phyloP scores from a whole-genome alignment of 129 eudicot species.

The Flaveria sonorensis region DNA sequence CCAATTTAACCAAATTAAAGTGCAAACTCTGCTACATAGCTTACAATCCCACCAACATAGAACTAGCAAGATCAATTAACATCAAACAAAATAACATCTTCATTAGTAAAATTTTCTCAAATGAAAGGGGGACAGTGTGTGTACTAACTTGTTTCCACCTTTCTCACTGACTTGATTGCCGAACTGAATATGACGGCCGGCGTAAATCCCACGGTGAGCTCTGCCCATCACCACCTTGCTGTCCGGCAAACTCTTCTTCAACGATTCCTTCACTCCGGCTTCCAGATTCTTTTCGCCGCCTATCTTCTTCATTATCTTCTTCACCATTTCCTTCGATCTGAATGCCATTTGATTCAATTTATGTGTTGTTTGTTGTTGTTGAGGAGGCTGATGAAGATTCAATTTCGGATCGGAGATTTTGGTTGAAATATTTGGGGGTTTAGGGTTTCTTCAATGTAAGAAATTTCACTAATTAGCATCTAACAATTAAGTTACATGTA shows the following conservation, averaged over 20 bases:
- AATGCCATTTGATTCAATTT: slow-evolving; percentile 54
- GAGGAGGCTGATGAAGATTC: neutral
- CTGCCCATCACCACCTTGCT: slow-evolving; percentile 84
- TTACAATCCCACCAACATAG: neutral
- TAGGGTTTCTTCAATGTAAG: slow-evolving; percentile 28
- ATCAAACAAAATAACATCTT: neutral
- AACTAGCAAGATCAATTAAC: slow-evolving; percentile 13
- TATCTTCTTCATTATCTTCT: slow-evolving; percentile 69
- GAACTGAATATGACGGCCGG: slow-evolving; percentile 92
- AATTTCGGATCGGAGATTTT: slow-evolving; percentile 17
- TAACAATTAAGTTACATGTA: neutral
- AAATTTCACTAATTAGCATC: neutral
- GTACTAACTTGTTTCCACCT: slow-evolving; percentile 91
- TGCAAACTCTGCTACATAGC: too few species aligned
- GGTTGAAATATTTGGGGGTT: slow-evolving; percentile 31
- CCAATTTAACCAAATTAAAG: too few species aligned
- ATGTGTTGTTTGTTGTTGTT: slow-evolving; percentile 2
- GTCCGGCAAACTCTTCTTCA: slow-evolving; percentile 63
- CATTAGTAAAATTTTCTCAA: neutral
- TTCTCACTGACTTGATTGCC: slow-evolving; percentile 88
- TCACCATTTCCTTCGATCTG: slow-evolving; percentile 85
- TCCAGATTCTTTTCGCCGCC: slow-evolving; percentile 76
- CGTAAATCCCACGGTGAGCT: slow-evolving; percentile 89
- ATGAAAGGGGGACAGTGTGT: neutral
- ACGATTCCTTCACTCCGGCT: slow-evolving; percentile 63